Percentiles rank a stretch among this genome's conserved stretches.
phyloP scores from a whole-genome alignment of 1,139 yeast species.

The Lizanozyma gosingica region DNA sequence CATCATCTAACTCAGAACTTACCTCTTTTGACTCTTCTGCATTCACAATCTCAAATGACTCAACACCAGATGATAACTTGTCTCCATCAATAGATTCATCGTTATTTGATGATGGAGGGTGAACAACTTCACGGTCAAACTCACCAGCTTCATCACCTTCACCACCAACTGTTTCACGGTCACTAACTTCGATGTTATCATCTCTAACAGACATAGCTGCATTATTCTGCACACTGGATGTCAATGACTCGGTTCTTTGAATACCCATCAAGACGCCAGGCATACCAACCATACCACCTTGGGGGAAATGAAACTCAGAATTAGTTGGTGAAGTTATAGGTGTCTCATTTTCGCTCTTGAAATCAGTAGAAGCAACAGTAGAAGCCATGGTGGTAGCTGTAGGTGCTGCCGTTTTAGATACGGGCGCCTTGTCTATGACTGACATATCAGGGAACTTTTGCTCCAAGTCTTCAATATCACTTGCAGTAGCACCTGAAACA shows the following conservation, averaged over 20 bases:
- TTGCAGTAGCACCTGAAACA: not conserved
- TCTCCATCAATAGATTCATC: constrained; percentile 14
- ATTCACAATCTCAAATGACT: constrained; percentile 44
- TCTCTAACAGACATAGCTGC: constrained; percentile 86
- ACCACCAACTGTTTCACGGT: constrained; percentile 46
- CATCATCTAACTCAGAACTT: constrained; percentile 1
- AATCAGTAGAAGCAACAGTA: constrained; percentile 23
- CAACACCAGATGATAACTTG: constrained; percentile 39
- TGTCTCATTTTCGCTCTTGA: constrained; percentile 30
- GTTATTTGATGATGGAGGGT: constrained; percentile 3
- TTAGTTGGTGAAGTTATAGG: constrained; percentile 50
- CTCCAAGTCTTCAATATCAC: constrained; percentile 7
- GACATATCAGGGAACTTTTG: constrained; percentile 14
- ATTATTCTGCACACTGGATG: constrained; percentile 87
- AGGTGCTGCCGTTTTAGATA: constrained; percentile 4
- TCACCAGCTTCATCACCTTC: constrained; percentile 9
- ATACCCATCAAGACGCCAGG: constrained; percentile 41
- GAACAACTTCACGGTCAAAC: constrained; percentile 10
- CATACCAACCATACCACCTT: constrained; percentile 44
- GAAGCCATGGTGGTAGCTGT: constrained; percentile 30
- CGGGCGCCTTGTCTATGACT: constrained; percentile 1
- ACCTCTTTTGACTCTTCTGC: constrained; percentile 29
- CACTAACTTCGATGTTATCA: constrained; percentile 51
- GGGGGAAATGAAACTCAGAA: constrained; percentile 46
- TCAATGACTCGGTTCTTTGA: constrained; percentile 64